phyloP scores from a whole-genome alignment of 2,329 filamentous ascomycete species.

The Aureobasidium sp. region DNA sequence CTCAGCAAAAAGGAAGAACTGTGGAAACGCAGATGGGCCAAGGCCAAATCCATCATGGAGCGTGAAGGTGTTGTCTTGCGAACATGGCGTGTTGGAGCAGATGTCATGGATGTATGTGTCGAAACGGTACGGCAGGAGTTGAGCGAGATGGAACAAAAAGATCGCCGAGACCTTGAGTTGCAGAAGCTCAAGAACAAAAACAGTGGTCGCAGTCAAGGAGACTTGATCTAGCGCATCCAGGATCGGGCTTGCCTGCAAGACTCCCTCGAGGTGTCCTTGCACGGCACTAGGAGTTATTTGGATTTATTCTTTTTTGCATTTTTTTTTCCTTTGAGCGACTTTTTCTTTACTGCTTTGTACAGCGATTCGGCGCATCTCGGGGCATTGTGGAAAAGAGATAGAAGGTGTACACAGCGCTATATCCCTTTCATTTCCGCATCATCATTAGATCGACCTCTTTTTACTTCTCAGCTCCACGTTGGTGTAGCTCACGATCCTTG shows the following conservation, averaged over 20 bases:
- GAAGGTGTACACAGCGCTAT: too few relatives aligned
- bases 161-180: conserved; percentile 13
- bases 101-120: conserved; percentile 61
- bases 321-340: too few relatives aligned
- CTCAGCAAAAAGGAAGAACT: conserved; percentile 64
- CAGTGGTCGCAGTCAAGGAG: not conserved
- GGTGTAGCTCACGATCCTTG: too few relatives aligned
- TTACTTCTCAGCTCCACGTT: too few relatives aligned
- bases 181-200: not conserved
- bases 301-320: not conserved
- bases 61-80: conserved; percentile 60
- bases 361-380: too few relatives aligned
- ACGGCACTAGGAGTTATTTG: too few relatives aligned
- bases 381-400: not conserved
- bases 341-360: not conserved
- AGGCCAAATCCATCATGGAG: conserved; percentile 59
- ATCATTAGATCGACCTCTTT: too few relatives aligned
- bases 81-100: conserved; percentile 65
- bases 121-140: conserved; percentile 55
- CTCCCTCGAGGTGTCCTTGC: too few relatives aligned
- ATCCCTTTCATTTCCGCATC: too few relatives aligned
- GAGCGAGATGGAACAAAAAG: conserved; percentile 32
- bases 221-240: not conserved
- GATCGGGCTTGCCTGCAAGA: too few relatives aligned
- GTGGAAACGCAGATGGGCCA: conserved; percentile 61